Evolutionary conservation across 495 filamentous ascomycete species (phyloP).

Genomic region (Penicillium argentinense): DNA sequence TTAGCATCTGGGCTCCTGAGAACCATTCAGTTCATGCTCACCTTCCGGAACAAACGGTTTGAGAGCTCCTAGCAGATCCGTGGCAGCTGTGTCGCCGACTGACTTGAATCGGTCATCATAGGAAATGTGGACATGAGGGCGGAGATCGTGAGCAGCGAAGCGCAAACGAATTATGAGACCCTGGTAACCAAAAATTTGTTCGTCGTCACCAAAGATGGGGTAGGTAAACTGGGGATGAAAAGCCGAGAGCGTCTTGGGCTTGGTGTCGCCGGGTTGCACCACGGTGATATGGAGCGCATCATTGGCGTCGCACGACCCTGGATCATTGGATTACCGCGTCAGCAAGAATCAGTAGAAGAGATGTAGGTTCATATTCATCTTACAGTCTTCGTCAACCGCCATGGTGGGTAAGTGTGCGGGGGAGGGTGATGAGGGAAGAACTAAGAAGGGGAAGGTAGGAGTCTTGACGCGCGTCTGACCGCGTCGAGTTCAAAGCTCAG

Average conservation of each 20-base stretch:
- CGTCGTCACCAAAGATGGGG: constrained; percentile 85
- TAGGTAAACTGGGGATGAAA: constrained; percentile 91
- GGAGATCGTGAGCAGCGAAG: constrained; percentile 80
- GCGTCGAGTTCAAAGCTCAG: constrained; percentile 17
- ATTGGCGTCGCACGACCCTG: constrained; percentile 75
- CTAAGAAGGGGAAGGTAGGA: neutral
- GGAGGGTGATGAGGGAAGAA: constrained; percentile 3
- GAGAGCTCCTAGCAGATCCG: constrained; percentile 65
- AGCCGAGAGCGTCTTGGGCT: constrained; percentile 56
- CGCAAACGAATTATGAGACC: constrained; percentile 70
- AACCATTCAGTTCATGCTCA: constrained; percentile 29
- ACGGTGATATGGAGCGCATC: constrained; percentile 72
- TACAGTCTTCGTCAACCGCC: constrained; percentile 54
- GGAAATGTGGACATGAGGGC: constrained; percentile 68
- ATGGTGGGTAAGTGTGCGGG: constrained; percentile 25
- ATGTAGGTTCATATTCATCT: constrained; percentile 8
- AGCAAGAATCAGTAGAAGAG: no score
- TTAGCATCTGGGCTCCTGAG: neutral
- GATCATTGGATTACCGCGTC: constrained; percentile 10
- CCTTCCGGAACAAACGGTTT: constrained; percentile 67
- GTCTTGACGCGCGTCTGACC: constrained; percentile 17
- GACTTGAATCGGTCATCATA: constrained; percentile 73
- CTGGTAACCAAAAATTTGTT: constrained; percentile 88
- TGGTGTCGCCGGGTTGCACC: constrained; percentile 55
- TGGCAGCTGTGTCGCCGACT: constrained; percentile 66